These are phyloP conservation scores for Zygnema circumcarinatum DNA, from an alignment of 139 green algal species.

Conservation along the genomic window DNA sequence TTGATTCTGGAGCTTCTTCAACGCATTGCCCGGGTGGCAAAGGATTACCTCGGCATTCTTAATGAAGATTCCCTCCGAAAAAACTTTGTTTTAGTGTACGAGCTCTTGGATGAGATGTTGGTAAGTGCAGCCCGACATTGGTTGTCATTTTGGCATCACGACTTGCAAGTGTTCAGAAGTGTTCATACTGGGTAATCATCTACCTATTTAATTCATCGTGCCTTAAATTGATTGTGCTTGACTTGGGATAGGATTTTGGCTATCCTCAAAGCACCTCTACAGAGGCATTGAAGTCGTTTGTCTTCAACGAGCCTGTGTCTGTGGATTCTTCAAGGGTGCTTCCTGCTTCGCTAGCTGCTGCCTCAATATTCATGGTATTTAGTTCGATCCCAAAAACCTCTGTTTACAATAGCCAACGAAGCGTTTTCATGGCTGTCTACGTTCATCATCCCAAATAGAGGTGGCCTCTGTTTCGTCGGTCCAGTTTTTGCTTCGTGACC, in stretches of 20 bases:
- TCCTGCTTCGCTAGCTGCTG: constrained; percentile 12
- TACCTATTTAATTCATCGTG: too few species aligned
- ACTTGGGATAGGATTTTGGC: constrained; percentile 20
- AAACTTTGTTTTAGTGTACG: constrained; percentile 97
- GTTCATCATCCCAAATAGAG: too few species aligned
- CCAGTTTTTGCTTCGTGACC: too few species aligned
- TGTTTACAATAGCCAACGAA: too few species aligned
- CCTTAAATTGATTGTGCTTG: too few species aligned
- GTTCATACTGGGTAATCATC: too few species aligned
- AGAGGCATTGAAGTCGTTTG: constrained; percentile 89
- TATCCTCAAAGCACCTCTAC: constrained; percentile 85
- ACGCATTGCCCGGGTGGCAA: constrained; percentile 85
- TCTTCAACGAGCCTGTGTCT: constrained; percentile 89
- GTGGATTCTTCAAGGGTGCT: constrained; percentile 60
- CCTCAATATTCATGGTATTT: constrained; percentile 39
- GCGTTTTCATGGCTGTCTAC: too few species aligned
- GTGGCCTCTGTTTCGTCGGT: too few species aligned
- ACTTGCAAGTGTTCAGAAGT: too few species aligned
- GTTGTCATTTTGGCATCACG: too few species aligned
- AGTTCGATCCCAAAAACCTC: too few species aligned
- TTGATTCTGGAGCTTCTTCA: constrained; percentile 91
- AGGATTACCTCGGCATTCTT: constrained; percentile 90
- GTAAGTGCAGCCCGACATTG: constrained; percentile 30
- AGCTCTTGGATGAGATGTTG: constrained; percentile 93
- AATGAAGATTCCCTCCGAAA: constrained; percentile 91